Evolutionary conservation across 495 filamentous ascomycete genomes (phyloP), one percentile per base, ranked within the genome.

Genomic region (Geopyxis carbonaria): DNA sequence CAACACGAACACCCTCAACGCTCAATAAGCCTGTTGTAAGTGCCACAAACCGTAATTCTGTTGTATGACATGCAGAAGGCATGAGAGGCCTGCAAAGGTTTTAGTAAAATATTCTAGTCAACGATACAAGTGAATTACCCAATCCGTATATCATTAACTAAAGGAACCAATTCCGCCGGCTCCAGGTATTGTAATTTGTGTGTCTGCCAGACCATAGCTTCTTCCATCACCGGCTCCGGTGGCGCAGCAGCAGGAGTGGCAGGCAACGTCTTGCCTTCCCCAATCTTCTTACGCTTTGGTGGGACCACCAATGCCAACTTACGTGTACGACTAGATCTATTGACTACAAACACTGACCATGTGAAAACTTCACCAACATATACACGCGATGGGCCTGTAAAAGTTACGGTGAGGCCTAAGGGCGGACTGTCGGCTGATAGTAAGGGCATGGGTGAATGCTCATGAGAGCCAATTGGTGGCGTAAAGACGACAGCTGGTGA

Each of bases 301-400:
- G 93, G 70, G 2, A 75, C 76, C n/a, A 79, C 58, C 15, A 95
- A 66, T 5, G 80, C 76, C 19, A 95, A 70, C 51, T 86, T 91
- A 7, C 81, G 74, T 21, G 76, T 60, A 18, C 43, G 60, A 47
- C 50, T 53, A 34, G 47, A 61, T 21, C 80, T 77, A 57, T 95
- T 95, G 35, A 93, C 78, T 15, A 95, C 73, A 53, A 93, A 84
- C 14, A 93, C 71, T 28, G 70, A 67, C 87, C 86, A 93, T n/a
- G 63, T 59, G 56, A 95, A 93, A 9, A 73, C 68, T 27, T 82
- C 70, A 3, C 85, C 83, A 2, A 83, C 70, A 34, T 68, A 64
- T 19, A 80, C 72, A 27, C 52, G 39, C 1, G 52, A 43, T 3
- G 53, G 53, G 6, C 53, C 53, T 24, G 52, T 54, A 34, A 56